These are phyloP conservation scores for Micromonas pusilla DNA, from an alignment of 139 green algal genomes.

Conservation along the genomic window DNA sequence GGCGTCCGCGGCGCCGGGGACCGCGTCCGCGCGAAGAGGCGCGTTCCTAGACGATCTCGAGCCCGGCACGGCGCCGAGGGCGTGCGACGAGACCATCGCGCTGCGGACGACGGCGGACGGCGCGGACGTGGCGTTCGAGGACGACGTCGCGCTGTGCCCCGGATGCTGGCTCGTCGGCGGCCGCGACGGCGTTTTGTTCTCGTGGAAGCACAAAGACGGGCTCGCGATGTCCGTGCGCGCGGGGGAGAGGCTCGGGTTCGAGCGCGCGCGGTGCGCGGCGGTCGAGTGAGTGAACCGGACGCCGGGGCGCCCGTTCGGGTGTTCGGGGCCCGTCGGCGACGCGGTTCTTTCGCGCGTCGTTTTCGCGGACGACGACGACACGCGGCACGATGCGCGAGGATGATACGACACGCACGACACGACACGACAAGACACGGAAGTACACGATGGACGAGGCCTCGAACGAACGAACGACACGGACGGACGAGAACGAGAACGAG, in stretches of 20 bases:
- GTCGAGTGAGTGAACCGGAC: not conserved
- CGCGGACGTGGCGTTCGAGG: not conserved
- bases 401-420: not conserved
- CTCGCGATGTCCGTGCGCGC: not conserved
- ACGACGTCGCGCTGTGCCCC: constrained; percentile 10
- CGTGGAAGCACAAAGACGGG: not conserved
- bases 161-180: constrained; percentile 20
- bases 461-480: not conserved
- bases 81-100: not conserved
- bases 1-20: not conserved
- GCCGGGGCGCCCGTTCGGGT: not conserved
- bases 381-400: not conserved
- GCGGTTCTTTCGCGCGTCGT: not conserved
- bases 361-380: not conserved
- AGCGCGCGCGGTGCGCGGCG: not conserved
- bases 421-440: not conserved
- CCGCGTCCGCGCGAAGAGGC: too few relatives aligned
- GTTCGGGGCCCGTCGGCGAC: not conserved
- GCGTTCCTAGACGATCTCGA: not conserved
- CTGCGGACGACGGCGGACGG: not conserved
- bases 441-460: too few relatives aligned
- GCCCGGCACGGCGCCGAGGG: too few relatives aligned
- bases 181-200: not conserved
- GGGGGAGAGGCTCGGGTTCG: not conserved
- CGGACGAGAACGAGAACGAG: not conserved